These are phyloP conservation scores for Salix purpurea DNA, from an alignment of 345 rosid genomes.

Conservation along the genomic window DNA sequence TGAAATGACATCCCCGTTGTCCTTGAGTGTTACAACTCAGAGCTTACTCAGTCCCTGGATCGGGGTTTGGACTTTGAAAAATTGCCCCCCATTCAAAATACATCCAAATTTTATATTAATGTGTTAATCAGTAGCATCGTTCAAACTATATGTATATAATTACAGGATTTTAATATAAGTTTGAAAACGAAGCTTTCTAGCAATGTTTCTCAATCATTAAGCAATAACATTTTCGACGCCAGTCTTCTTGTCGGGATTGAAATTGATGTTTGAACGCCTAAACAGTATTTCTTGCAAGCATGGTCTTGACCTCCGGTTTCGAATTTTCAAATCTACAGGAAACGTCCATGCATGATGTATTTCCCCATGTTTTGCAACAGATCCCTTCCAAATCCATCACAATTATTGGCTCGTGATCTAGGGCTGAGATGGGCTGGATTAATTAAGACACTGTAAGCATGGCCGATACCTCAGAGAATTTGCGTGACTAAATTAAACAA, in stretches of 20 bases:
- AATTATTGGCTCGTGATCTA: too few species aligned
- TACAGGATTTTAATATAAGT: background rate
- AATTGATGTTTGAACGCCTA: constrained; percentile 44
- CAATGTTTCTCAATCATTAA: constrained; percentile 35
- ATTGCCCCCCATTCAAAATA: constrained; percentile 53
- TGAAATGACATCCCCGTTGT: constrained; percentile 25
- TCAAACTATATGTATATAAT: background rate
- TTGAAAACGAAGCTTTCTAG: constrained; percentile 37
- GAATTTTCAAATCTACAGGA: too few species aligned
- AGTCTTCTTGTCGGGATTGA: constrained; percentile 34
- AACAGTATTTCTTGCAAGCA: background rate
- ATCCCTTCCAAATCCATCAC: too few species aligned
- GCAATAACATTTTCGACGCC: constrained; percentile 34
- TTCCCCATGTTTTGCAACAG: too few species aligned
- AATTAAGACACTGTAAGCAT: background rate
- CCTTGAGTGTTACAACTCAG: constrained; percentile 12
- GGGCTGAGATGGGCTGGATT: too few species aligned
- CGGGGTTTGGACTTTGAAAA: constrained; percentile 65
- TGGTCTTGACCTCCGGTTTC: too few species aligned
- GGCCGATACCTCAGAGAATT: background rate
- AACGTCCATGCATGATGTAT: too few species aligned
- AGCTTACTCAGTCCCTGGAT: constrained; percentile 32
- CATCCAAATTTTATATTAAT: constrained; percentile 17
- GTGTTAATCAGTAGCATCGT: background rate
- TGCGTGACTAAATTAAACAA: background rate